These are phyloP conservation scores for Naematelia aurantialba DNA, from an alignment of 768 basidiomycete genomes.

Conservation along the genomic window DNA sequence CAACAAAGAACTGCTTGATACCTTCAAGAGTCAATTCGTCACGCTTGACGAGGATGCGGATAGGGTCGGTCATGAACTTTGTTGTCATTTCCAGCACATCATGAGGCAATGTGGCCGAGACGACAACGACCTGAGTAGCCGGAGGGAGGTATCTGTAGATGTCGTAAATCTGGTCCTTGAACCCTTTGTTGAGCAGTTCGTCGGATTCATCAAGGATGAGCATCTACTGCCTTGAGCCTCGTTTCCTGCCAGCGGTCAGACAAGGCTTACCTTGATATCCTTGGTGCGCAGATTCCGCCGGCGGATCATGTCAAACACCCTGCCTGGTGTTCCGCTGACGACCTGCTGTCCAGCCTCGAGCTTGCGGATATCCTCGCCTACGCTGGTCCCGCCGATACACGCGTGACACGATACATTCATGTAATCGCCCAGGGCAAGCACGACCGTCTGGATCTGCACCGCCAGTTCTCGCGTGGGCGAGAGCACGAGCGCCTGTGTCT, in stretches of 20 bases:
- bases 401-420: slow-evolving; percentile 99
- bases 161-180: slow-evolving; percentile 99
- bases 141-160: slow-evolving; percentile 96
- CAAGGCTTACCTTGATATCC: slow-evolving; percentile 85
- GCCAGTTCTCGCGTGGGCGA: slow-evolving; percentile 98
- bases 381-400: slow-evolving; percentile 94
- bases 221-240: slow-evolving; percentile 24
- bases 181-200: slow-evolving; percentile 93
- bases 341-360: slow-evolving; percentile 97
- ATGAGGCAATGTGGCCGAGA: slow-evolving; percentile 92
- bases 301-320: slow-evolving; percentile 99
- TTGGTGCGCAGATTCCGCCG: slow-evolving; percentile 86
- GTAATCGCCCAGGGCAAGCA: slow-evolving; percentile 93
- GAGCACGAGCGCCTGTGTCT: slow-evolving; percentile 92
- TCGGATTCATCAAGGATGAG: slow-evolving; percentile 62
- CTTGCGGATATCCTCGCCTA: slow-evolving; percentile 96
- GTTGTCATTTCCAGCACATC: slow-evolving; percentile 99
- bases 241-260: neutral
- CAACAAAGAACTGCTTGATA: slow-evolving; percentile 61
- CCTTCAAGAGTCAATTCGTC: slow-evolving; percentile 92
- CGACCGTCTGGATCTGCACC: slow-evolving; percentile 97
- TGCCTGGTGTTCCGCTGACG: slow-evolving; percentile 93
- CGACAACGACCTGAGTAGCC: slow-evolving; percentile 91
- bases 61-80: slow-evolving; percentile 95
- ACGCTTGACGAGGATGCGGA: slow-evolving; percentile 97